phyloP scores from a whole-genome alignment of 202 grass and related monocot genomes.

The Hordeum pubiflorum region DNA sequence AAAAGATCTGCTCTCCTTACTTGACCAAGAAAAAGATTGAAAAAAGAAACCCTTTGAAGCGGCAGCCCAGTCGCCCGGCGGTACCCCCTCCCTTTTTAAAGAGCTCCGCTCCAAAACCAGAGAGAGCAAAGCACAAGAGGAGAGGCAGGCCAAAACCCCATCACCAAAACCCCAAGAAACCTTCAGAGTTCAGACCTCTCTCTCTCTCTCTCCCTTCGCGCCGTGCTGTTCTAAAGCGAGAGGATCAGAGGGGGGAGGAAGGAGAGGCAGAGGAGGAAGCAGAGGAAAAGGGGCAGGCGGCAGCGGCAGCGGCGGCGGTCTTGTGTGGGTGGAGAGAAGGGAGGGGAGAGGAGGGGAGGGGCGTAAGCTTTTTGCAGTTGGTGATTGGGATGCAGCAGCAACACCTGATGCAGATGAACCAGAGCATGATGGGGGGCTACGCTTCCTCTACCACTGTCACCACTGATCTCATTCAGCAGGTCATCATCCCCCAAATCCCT shows the following conservation, averaged over 20 bases:
- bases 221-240: slow-evolving; percentile 11
- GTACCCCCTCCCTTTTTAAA: slow-evolving; percentile 26
- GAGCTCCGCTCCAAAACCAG: slow-evolving; percentile 20
- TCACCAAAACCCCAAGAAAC: slow-evolving; percentile 32
- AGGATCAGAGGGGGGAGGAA: slow-evolving; percentile 1
- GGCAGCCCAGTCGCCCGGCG: neutral
- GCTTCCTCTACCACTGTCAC: slow-evolving; percentile 78
- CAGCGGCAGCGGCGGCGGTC: neutral
- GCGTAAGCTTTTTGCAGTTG: neutral
- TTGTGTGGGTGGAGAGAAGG: slow-evolving; percentile 12
- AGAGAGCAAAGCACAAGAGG: neutral
- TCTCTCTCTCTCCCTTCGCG: neutral
- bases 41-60: neutral
- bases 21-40: neutral
- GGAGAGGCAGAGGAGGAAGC: slow-evolving; percentile 29
- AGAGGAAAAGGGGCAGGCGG: neutral
- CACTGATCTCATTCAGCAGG: slow-evolving; percentile 99
- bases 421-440: slow-evolving; percentile 95
- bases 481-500: slow-evolving; percentile 25
- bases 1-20: neutral
- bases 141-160: slow-evolving; percentile 15
- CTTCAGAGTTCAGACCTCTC: neutral
- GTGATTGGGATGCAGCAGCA: slow-evolving; percentile 90
- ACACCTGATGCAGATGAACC: slow-evolving; percentile 99
- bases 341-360: neutral